phyloP scores from a whole-genome alignment of 176 grass and related monocot species.

The Oryza meyeriana region DNA sequence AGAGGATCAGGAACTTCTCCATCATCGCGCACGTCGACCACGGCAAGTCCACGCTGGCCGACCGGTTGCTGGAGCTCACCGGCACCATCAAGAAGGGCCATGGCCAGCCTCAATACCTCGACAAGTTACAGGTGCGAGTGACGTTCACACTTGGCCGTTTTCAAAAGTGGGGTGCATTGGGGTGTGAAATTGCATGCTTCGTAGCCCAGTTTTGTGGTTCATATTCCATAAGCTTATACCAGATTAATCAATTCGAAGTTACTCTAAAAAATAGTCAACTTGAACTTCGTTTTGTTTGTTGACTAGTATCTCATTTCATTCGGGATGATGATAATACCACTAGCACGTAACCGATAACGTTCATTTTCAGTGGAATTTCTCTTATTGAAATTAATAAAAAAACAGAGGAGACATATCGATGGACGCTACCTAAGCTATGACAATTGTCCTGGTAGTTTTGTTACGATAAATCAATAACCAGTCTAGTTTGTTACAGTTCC shows the following conservation, averaged over 20 bases:
- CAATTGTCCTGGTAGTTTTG: too few species aligned
- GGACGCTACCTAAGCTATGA: too few species aligned
- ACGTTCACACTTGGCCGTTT: neutral
- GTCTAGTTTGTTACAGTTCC: too few species aligned
- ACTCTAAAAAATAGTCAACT: neutral
- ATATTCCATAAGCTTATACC: neutral
- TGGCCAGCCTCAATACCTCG: constrained; percentile 87
- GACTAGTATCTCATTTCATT: neutral
- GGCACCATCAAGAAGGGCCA: constrained; percentile 87
- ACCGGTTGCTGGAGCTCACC: constrained; percentile 82
- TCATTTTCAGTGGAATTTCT: neutral
- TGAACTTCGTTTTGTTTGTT: neutral
- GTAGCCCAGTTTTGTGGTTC: neutral
- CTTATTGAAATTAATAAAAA: neutral
- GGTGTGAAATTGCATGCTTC: neutral
- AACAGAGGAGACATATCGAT: too few species aligned
- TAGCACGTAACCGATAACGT: neutral
- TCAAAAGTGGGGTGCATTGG: neutral
- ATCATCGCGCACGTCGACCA: constrained; percentile 92
- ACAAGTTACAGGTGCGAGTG: constrained; percentile 71
- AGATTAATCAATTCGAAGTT: neutral
- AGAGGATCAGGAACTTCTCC: constrained; percentile 87
- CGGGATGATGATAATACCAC: neutral
- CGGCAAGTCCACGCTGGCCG: constrained; percentile 88
- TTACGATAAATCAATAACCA: too few species aligned